Evolutionary conservation across 352 stramenopile genomes (phyloP), one percentile per base, ranked within the genome.

Genomic region (Phytopythium montanum): DNA sequence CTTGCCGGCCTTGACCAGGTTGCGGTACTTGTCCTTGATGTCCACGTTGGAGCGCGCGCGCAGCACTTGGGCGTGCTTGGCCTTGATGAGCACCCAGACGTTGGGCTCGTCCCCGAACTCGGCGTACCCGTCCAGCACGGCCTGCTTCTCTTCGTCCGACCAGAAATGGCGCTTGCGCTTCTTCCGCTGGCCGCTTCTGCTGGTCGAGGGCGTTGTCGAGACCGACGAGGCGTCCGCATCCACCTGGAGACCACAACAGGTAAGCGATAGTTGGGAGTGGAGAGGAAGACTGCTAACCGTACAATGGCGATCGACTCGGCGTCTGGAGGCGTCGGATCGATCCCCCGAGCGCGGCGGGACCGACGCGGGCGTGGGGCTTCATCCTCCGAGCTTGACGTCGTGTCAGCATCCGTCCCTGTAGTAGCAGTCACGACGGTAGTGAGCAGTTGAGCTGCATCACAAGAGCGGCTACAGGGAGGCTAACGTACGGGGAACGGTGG

Each of bases 1-100:
- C 45, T 68, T 75, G 56, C 69, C 65, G 31, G 73, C 75, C 54
- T 74, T 82, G 57, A 77, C 39, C 36, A 94, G 39, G 58, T 94
- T 94, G 41, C 84, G 84, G 59, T 88, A 89, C 66, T 94, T 94
- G 68, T 94, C 84, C 69, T 94, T 94, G 41, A 94, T 52, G 54
- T 94, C 79, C 23, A 94, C 78, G 49, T 92, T 92, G 29, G 71
- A 82, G 25, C 81, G 78, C 55, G 73, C 56, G 3, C 63, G 59
- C 28, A 94, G 70, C 29, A 75, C 64, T 16, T 77, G 60, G 0
- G 63, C 56, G 55, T 75, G 81, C 61, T 79, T 85, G 26, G 61
- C 60, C 58, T 90, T 89, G 71, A 92, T 94, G 25, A 78, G 66
- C 54, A 81, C 48, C 84, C 84, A 94, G 36, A 87, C 63, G 46